A percentile compares a stretch with the other conserved stretches of the same genome.
Evolutionary conservation across 257 asterid genomes (phyloP).

Genomic region (Eustoma russellianum): DNA sequence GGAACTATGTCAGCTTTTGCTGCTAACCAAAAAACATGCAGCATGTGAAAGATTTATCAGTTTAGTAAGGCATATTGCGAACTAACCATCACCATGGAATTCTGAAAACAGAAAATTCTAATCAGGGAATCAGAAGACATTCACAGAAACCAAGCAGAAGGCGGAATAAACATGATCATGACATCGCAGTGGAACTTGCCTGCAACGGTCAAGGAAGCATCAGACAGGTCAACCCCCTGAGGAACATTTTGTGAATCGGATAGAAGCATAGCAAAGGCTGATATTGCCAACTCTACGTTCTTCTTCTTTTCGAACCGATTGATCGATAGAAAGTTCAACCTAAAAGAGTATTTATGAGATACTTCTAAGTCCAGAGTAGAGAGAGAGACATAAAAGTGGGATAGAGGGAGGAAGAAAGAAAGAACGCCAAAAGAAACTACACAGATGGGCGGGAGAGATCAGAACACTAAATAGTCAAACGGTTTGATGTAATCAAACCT

Average conservation of each 20-base stretch:
- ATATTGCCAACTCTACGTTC: slow-evolving; percentile 84
- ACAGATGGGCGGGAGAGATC: neutral
- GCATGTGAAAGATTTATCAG: neutral
- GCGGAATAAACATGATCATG: neutral
- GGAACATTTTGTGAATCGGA: slow-evolving; percentile 18
- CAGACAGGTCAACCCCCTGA: slow-evolving; percentile 28
- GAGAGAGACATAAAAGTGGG: neutral
- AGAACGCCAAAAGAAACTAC: neutral
- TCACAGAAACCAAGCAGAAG: neutral
- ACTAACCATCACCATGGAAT: neutral
- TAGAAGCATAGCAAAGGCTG: slow-evolving; percentile 63
- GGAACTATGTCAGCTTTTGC: too few relatives aligned
- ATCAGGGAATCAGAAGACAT: neutral
- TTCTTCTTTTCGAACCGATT: slow-evolving; percentile 94
- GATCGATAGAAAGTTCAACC: slow-evolving; percentile 85
- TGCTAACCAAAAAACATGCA: too few relatives aligned
- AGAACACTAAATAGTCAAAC: neutral
- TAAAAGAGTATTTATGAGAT: slow-evolving; percentile 15
- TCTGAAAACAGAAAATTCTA: neutral
- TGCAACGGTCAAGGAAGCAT: slow-evolving; percentile 62
- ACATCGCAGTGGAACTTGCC: slow-evolving; percentile 28
- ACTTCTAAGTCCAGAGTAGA: neutral
- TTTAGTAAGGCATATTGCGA: neutral
- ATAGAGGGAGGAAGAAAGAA: neutral
- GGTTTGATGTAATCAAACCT: slow-evolving; percentile 11